phyloP scores from a whole-genome alignment of 1,284 basidiomycete genomes.

The Earliella scabrosa region DNA sequence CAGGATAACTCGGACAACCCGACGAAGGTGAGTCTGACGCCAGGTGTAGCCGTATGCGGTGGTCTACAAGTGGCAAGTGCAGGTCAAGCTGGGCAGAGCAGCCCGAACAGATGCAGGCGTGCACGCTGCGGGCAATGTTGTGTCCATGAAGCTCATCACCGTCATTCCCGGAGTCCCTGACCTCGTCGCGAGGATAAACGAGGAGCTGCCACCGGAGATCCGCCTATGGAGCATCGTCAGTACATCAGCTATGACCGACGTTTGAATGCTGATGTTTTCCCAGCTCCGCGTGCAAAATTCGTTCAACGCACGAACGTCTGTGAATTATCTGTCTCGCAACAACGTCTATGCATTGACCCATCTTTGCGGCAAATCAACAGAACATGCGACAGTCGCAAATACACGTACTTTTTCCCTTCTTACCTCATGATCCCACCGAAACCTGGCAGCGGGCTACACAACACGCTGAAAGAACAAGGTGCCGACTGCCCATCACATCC shows the following conservation, averaged over 20 bases:
- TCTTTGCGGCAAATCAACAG: conserved; percentile 41
- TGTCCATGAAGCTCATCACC: conserved; percentile 91
- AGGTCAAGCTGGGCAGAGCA: conserved; percentile 87
- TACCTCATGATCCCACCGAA: conserved; percentile 94
- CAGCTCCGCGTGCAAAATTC: conserved; percentile 85
- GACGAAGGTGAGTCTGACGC: conserved; percentile 64
- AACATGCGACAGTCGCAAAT: conserved; percentile 91
- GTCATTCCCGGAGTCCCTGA: conserved; percentile 73
- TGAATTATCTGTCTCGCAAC: conserved; percentile 20
- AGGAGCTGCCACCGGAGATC: conserved; percentile 87
- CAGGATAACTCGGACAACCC: conserved; percentile 93
- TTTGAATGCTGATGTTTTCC: not conserved
- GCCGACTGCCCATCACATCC: conserved; percentile 33
- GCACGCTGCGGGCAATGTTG: conserved; percentile 94
- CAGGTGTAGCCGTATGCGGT: not conserved
- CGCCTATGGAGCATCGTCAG: conserved; percentile 90
- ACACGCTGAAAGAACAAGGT: conserved; percentile 43
- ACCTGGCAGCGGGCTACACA: conserved; percentile 68
- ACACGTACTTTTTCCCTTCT: conserved; percentile 96
- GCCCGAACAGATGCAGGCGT: conserved; percentile 98
- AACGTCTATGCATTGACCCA: conserved; percentile 16
- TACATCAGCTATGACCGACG: conserved; percentile 10
- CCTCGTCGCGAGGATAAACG: conserved; percentile 82
- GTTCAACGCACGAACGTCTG: conserved; percentile 89
- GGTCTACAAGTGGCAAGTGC: not conserved